Conservation (phyloP, 345 rosid genomes). For the Eucalyptus tenuipes region DNA sequence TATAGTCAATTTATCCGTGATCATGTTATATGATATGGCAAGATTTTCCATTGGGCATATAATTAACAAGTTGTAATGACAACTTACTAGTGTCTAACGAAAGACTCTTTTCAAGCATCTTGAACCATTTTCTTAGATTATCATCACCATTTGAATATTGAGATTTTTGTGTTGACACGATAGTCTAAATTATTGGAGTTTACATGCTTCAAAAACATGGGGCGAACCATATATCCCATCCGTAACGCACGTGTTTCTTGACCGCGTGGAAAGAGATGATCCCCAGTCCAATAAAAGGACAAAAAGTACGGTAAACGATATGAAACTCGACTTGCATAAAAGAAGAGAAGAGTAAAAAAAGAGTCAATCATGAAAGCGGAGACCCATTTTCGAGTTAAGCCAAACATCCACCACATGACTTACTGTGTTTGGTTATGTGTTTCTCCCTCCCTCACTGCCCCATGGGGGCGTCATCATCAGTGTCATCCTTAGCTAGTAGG, state of each 20-base stretch:
- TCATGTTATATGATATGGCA: not conserved
- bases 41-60: not conserved
- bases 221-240: not conserved
- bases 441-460: not conserved
- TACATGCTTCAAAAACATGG: not conserved
- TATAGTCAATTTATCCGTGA: accelerated
- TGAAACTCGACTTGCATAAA: not conserved
- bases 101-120: not conserved
- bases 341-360: not conserved
- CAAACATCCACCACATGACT: not conserved
- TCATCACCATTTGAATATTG: not conserved
- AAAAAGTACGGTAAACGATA: not conserved
- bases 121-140: not conserved
- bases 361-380: not conserved
- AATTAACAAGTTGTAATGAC: not conserved
- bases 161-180: not conserved
- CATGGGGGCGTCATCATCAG: not conserved
- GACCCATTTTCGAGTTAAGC: not conserved
- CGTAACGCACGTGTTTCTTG: not conserved
- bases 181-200: not conserved
- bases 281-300: not conserved
- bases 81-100: not conserved
- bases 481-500: not conserved
- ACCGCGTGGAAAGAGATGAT: not conserved
- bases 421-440: not conserved